phyloP scores from a whole-genome alignment of 768 basidiomycete genomes.

The Ramaria rubella region DNA sequence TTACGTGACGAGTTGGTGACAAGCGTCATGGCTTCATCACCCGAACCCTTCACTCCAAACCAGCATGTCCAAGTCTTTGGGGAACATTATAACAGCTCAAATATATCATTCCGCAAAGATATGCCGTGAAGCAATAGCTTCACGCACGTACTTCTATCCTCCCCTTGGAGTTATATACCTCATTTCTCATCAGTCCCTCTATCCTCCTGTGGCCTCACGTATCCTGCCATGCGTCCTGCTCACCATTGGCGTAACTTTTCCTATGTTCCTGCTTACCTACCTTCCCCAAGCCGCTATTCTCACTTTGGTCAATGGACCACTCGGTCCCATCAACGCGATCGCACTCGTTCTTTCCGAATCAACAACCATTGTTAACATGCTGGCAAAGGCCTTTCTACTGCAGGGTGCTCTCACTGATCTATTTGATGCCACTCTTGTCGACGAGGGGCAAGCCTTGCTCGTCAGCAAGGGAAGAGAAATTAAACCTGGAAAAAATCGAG shows the following conservation, averaged over 20 bases:
- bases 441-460: conserved; percentile 35
- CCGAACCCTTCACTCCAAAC: too few relatives aligned
- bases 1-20: too few relatives aligned
- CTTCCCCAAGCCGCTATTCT: conserved; percentile 61
- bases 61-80: too few relatives aligned
- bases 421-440: conserved; percentile 42
- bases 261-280: conserved; percentile 52
- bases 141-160: conserved; percentile 17
- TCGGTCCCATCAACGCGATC: conserved; percentile 44
- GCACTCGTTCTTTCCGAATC: conserved; percentile 38
- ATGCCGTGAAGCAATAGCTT: conserved; percentile 10
- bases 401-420: conserved; percentile 37
- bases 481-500: conserved; percentile 20
- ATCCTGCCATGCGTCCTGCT: conserved; percentile 13
- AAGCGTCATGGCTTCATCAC: too few relatives aligned
- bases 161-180: conserved; percentile 16
- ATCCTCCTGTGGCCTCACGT: conserved; percentile 13
- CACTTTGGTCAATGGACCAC: conserved; percentile 55
- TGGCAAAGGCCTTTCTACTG: conserved; percentile 42
- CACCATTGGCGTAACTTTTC: conserved; percentile 20
- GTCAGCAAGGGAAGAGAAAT: conserved; percentile 34
- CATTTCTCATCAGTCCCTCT: conserved; percentile 14
- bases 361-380: conserved; percentile 34
- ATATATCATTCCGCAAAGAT: background rate
- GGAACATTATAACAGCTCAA: too few relatives aligned